Conservation (phyloP, 768 basidiomycete genomes). For the Paxillus rubicundulus region DNA sequence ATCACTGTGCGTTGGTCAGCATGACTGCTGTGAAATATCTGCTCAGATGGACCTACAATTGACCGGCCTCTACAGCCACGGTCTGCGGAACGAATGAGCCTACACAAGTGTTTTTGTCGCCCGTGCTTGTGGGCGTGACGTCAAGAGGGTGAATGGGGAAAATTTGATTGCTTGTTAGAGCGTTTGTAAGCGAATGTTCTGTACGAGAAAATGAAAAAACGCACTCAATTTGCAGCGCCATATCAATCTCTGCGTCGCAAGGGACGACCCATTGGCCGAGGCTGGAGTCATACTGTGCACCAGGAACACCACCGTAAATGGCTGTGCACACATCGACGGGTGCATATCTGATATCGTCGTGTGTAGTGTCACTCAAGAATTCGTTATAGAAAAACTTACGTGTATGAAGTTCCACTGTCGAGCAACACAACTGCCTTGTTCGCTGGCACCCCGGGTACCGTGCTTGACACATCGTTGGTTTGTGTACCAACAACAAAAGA, state of each 20-base stretch:
- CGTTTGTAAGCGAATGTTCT: constrained; percentile 11
- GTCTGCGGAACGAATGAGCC: constrained; percentile 74
- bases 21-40: not conserved
- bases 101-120: constrained; percentile 52
- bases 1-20: constrained; percentile 43
- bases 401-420: constrained; percentile 81
- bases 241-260: constrained; percentile 69
- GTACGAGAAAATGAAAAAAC: constrained; percentile 22
- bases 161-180: constrained; percentile 54
- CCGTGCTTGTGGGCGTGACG: constrained; percentile 48
- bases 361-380: constrained; percentile 1
- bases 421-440: constrained; percentile 74
- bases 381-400: constrained; percentile 43
- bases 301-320: constrained; percentile 66
- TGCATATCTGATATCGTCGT: constrained; percentile 52
- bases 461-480: constrained; percentile 50
- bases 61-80: constrained; percentile 53
- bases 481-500: constrained; percentile 60
- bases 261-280: constrained; percentile 71
- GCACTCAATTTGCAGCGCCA: constrained; percentile 77
- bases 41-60: constrained; percentile 54
- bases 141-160: constrained; percentile 83
- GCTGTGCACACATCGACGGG: constrained; percentile 61
- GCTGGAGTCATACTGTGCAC: constrained; percentile 53
- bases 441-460: constrained; percentile 54